phyloP scores from a whole-genome alignment of 208 protist genomes.

The Trypanosoma avium region DNA sequence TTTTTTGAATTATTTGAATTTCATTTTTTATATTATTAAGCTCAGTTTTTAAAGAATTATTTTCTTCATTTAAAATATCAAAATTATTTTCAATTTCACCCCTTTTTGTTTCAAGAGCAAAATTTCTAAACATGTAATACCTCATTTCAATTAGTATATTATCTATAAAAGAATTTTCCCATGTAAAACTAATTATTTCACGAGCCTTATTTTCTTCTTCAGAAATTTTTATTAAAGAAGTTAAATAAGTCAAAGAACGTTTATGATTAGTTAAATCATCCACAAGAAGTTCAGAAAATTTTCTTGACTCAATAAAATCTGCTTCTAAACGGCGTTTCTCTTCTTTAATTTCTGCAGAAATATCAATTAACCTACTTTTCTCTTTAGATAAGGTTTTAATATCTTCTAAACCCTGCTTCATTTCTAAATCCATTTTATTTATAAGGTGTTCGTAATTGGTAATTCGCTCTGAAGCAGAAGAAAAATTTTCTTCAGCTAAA shows the following conservation, averaged over 20 bases:
- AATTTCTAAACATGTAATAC: neutral
- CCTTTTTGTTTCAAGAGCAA: conserved; percentile 19
- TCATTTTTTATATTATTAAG: neutral
- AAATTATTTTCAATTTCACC: conserved; percentile 25
- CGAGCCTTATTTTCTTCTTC: conserved; percentile 11
- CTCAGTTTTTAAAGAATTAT: conserved; percentile 9
- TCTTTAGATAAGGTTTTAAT: conserved; percentile 7
- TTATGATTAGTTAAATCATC: neutral
- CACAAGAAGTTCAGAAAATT: conserved; percentile 9
- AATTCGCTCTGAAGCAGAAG: conserved; percentile 27
- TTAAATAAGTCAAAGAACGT: neutral
- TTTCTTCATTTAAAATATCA: conserved; percentile 22
- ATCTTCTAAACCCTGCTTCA: conserved; percentile 29
- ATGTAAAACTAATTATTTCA: conserved; percentile 10
- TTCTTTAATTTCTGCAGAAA: conserved; percentile 17
- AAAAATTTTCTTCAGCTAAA: conserved; percentile 13
- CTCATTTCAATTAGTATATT: neutral
- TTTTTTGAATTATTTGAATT: neutral
- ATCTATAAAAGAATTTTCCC: neutral
- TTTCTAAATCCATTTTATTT: conserved; percentile 44
- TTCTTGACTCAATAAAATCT: conserved; percentile 24
- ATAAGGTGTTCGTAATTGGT: conserved; percentile 47
- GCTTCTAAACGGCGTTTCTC: conserved; percentile 30
- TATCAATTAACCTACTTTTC: conserved; percentile 6
- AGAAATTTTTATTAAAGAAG: conserved; percentile 4